Evolutionary conservation across 352 stramenopile species (phyloP), one percentile per base, ranked within the genome.

Genomic region (Globisporangium alternatum): DNA sequence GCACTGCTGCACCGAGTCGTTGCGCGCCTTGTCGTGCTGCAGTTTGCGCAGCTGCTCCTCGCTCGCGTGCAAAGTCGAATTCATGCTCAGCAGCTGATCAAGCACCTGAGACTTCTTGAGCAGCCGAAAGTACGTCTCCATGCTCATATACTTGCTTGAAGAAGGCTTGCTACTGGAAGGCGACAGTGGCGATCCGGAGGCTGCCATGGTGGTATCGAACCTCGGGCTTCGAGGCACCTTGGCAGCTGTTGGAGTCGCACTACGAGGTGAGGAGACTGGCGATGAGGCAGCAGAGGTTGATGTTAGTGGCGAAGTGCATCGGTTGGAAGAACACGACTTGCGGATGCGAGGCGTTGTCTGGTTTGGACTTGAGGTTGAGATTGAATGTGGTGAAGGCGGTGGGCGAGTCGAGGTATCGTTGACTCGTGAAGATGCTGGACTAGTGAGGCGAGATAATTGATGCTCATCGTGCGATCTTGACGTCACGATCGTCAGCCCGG

Each of bases 41-140:
- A 90, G 72, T 2, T 71, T 69, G 1, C 71, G 74, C 6, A 89
- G 61, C 22, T 76, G 76, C 44, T 76, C 67, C 28, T 89, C 70
- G 25, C 78, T 77, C 30, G 75, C 63, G 22, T 69, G 68, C 45
- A 79, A 54, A 41, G 80, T 57, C 0, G 72, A 74, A 55, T 70
- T 84, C 54, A 88, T 64, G 17, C 70, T 61, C 8, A 86, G 61
- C 0, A 90, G 48, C 12, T 87, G 76, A 19, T 89, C 78, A 7
- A 90, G 66, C 13, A 90, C 73, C 66, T 90, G 74, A 0, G 76
- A 78, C 47, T 89, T 90, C 58, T 89, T 90, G 9, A 90, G 72
- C 10, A 90, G 66, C 1, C 81, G 76, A 33, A 88, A 89, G 67
- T 90, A 90, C 35, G 74, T 74, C 44, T 83, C 78, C n/a, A 71